Base-by-base conservation (phyloP, 2,329 filamentous ascomycete genomes). In the Beauveria brongniartii region DNA sequence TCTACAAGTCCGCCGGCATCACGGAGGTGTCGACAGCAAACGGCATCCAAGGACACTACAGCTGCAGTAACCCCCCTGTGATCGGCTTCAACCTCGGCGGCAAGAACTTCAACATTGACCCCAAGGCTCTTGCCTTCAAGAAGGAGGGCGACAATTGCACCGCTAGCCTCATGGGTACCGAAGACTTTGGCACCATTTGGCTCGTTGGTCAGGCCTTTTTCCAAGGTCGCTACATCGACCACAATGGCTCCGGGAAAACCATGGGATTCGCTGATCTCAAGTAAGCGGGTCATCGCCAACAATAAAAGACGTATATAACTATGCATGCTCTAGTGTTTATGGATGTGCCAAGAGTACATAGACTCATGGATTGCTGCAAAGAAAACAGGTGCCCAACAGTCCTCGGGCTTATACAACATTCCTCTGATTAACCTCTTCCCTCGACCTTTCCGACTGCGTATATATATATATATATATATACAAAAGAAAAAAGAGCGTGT, bases 161-260 rank as follows among this genome's bases (percentile, higher is more conserved):
- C 1, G 61, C 65, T 12, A 66, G 58, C n/a, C 30, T 66, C 26
- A 46, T 64, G 12, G 65, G 65, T 9, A 56, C 59, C 3, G 10
- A 24, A 14, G 26, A 44, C 3, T 65, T 64, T 58, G 65, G 65
- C 30, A 48, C 18, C 53, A 59, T 14, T 20, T 67, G 65, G 65
- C 37, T 65, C 24, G 56, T 67, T 14, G 65, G 65, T n/a, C 65
- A 67, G 61, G 58, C 65, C 10, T 67, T 67, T 47, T 67, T 67
- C 24, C 65, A 65, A 55, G 64, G 65, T 8, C 58, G 62, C 52
- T 67, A 67, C 48, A 62, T 67, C 57, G 65, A 67, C 34, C 65
- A 66, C 57, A 64, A 65, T 12, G 30, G 62, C 10, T 56, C 58
- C 9, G 61, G 55, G 18, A 47, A 53, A 3, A 65, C 64, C 3